Evolutionary conservation across 192 early-diverging fungal genomes (phyloP).

Genomic region (Glomus cerebriforme): DNA sequence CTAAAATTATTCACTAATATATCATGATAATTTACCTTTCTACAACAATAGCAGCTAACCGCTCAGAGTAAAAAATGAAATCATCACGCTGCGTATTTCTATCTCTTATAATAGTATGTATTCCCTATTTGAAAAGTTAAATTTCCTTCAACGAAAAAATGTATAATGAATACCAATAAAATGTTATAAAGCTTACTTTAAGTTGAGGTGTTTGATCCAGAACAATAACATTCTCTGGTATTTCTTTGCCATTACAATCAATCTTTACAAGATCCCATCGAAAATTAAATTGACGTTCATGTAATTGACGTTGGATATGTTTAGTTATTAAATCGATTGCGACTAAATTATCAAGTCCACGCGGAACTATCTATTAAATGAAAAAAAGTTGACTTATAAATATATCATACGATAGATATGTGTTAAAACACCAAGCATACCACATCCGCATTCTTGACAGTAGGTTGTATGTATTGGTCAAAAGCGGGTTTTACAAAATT

Average conservation of each 20-base stretch:
- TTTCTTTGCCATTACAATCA: slow-evolving; percentile 29
- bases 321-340: slow-evolving; percentile 93
- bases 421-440: slow-evolving; percentile 39
- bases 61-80: slow-evolving; percentile 92
- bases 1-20: background rate
- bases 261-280: slow-evolving; percentile 58
- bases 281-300: slow-evolving; percentile 63
- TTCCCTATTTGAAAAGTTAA: slow-evolving; percentile 46
- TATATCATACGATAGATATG: background rate
- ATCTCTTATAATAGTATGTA: slow-evolving; percentile 86
- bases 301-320: slow-evolving; percentile 82
- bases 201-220: slow-evolving; percentile 59
- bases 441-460: slow-evolving; percentile 90
- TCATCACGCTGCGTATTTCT: slow-evolving; percentile 70
- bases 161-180: background rate
- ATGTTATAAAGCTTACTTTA: slow-evolving; percentile 34
- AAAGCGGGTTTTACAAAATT: slow-evolving; percentile 94
- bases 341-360: slow-evolving; percentile 86
- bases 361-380: slow-evolving; percentile 75
- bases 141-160: slow-evolving; percentile 1
- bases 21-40: slow-evolving; percentile 60
- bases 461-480: slow-evolving; percentile 90
- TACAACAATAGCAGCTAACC: slow-evolving; percentile 81
- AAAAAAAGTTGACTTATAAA: slow-evolving; percentile 8
- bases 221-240: slow-evolving; percentile 51